Conservation (phyloP, 495 filamentous ascomycete genomes). For the Xylaria scruposa region DNA sequence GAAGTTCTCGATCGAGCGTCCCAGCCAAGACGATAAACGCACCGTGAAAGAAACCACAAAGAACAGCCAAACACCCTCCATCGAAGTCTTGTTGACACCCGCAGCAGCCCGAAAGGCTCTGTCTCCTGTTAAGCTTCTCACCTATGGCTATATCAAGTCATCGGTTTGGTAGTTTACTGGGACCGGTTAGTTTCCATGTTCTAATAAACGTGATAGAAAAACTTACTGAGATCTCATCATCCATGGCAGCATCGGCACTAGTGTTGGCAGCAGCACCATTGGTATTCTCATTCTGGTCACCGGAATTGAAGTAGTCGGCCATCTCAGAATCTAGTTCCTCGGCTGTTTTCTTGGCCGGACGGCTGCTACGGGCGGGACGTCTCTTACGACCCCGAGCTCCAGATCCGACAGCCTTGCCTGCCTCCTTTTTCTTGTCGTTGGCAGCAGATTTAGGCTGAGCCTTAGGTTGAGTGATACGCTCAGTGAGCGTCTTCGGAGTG, state of each 20-base stretch:
- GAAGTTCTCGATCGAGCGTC: background rate
- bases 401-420: constrained; percentile 46
- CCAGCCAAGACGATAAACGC: background rate
- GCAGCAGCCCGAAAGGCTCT: background rate
- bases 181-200: background rate
- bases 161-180: background rate
- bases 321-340: constrained; percentile 95
- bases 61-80: background rate
- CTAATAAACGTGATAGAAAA: background rate
- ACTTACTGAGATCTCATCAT: constrained; percentile 55
- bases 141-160: background rate
- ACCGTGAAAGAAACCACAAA: background rate
- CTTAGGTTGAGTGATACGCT: constrained; percentile 79
- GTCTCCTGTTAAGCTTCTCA: background rate
- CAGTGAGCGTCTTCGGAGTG: constrained; percentile 76
- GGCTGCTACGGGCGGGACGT: constrained; percentile 59
- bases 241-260: constrained; percentile 57
- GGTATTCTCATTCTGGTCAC: constrained; percentile 48
- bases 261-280: constrained; percentile 49
- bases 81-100: background rate
- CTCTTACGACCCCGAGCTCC: constrained; percentile 61
- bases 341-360: constrained; percentile 84
- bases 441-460: constrained; percentile 83
- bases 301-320: constrained; percentile 80
- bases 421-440: constrained; percentile 64